Evolutionary conservation across 1,139 yeast genomes (phyloP), one percentile per base, ranked within the genome.

Genomic region (Debaryomycetaceae sp.): DNA sequence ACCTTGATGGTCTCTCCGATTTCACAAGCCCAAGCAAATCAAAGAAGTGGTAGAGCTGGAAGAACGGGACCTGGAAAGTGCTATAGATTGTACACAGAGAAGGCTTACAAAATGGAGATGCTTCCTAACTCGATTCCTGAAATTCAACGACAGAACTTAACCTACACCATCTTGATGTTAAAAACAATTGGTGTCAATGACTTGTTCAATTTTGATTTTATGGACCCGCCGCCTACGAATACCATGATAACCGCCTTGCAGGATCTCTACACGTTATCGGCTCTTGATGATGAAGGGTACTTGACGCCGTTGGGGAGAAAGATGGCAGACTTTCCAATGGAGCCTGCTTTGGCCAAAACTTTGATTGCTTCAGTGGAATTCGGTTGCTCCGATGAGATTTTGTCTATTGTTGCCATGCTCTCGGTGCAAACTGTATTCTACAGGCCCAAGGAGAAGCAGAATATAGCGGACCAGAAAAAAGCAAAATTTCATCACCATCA

Each of bases 281-380:
- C 98, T 0, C 68, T 95, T 38, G 95, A 90, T 59, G 86, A 83
- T 35, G 79, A 81, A 20, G 97, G 98, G 0, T 62, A 72, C 37
- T 65, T 95, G 46, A 93, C 98, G 0, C 59, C 69, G 4, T 66
- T 87, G 29, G 99, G 99, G 0, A 69, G 82, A 42, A 76, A 80
- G 52, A 87, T 95, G 95, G 89, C 97, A 0, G 87, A 86, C 46
- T 90, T 91, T 59, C 99, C 99, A 0, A 89, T 93, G 90, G 97
- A 89, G 48, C 99, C 99, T 0, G 80, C 88, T 5, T 68, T 95
- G 49, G 86, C 98, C 2, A 88, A 88, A 56, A 84, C 95, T 0
- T 67, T 95, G 42, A 76, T 93, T 42, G 76, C 81, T 23, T 86
- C 97, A 0, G 83, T 84, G 6, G 86, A 85, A 23, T 79, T 78